Base-by-base conservation (phyloP, 2,329 filamentous ascomycete species). In the Talaromyces marneffei region DNA sequence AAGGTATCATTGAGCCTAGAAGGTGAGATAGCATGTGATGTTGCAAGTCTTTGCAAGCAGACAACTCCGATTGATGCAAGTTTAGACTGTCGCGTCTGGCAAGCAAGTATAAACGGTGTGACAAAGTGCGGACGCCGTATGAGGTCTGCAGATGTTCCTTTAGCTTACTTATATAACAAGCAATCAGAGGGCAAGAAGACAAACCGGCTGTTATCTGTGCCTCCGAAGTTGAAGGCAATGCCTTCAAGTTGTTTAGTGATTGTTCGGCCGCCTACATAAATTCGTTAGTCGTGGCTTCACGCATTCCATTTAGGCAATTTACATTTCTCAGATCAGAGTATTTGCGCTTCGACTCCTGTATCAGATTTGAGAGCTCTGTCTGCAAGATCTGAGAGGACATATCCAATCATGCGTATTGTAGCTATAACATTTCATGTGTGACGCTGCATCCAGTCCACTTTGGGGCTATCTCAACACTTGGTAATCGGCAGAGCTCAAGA, bases 341-440 rank as follows among this genome's bases (percentile, higher is more conserved):
- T 78, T 96, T 97, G 70, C 93, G 86, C 78, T 96, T 97, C 73
- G 92, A 94, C 80, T 99, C 94, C 76, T 95, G 91, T 70, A 96
- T 88, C 74, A 97, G 85, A 78, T 91, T 95, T 71, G 88, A 85
- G 74, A 97, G 85, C 83, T 97, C 92, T 62, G 90, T 87, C 72
- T 88, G 87, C 70, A 97, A 84, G 71, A 96, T 87, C 83, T 95
- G 91, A 70, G 91, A 88, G 75, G 92, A 95, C 92, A 96, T 96
- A 87, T 75, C 74, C 69, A 71, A 67, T 62, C 64, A 57, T 59
- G 60, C 59, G 63, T 50, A 64, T 65, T 59, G 66, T 71, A 65
- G 72, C 64, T 68, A 63, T 62, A 27, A 33, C 60, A 62, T 62
- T 37, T 62, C 60, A 39, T 44, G 23, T 44, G 23, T 18, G 39